These are phyloP conservation scores for Talaromyces sp. DNA, from an alignment of 2,329 filamentous ascomycete species.

Conservation along the genomic window DNA sequence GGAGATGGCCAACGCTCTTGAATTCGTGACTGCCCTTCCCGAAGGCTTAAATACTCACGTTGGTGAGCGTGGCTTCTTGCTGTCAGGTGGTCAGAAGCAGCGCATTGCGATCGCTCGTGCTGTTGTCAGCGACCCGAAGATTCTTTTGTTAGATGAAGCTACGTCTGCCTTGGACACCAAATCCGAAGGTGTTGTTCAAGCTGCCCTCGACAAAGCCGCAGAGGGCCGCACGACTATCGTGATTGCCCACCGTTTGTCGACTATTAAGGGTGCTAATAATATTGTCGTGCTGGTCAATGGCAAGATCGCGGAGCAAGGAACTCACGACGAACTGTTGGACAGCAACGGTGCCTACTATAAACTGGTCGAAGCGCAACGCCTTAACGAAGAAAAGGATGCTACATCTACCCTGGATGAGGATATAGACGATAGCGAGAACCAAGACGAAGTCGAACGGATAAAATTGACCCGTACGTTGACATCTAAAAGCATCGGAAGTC, in stretches of 20 bases:
- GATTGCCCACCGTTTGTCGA: slow-evolving; percentile 42
- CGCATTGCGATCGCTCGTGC: slow-evolving; percentile 80
- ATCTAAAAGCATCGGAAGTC: slow-evolving; percentile 4
- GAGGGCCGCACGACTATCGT: slow-evolving; percentile 41
- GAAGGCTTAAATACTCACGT: slow-evolving; percentile 80
- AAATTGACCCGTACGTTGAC: slow-evolving; percentile 17
- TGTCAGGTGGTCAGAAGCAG: slow-evolving; percentile 90
- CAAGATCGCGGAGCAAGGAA: slow-evolving; percentile 39
- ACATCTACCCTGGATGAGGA: slow-evolving; percentile 13
- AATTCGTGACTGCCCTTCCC: slow-evolving; percentile 69
- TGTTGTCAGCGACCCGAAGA: slow-evolving; percentile 72
- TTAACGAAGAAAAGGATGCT: slow-evolving; percentile 53
- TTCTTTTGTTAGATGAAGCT: slow-evolving; percentile 84
- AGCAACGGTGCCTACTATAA: slow-evolving; percentile 33
- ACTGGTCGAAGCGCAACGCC: slow-evolving; percentile 46
- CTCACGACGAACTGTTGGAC: slow-evolving; percentile 33
- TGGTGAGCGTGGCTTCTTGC: slow-evolving; percentile 72
- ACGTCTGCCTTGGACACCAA: slow-evolving; percentile 84
- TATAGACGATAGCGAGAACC: slow-evolving; percentile 19
- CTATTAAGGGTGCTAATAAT: slow-evolving; percentile 39
- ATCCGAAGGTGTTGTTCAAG: slow-evolving; percentile 79
- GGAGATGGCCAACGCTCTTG: slow-evolving; percentile 55
- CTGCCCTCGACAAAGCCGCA: slow-evolving; percentile 68
- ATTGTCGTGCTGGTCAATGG: slow-evolving; percentile 43
- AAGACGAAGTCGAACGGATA: slow-evolving; percentile 24